These are phyloP conservation scores for Thuidium tamariscinum DNA, from an alignment of 225 moss, liverwort and hornwort genomes.

Conservation along the genomic window DNA sequence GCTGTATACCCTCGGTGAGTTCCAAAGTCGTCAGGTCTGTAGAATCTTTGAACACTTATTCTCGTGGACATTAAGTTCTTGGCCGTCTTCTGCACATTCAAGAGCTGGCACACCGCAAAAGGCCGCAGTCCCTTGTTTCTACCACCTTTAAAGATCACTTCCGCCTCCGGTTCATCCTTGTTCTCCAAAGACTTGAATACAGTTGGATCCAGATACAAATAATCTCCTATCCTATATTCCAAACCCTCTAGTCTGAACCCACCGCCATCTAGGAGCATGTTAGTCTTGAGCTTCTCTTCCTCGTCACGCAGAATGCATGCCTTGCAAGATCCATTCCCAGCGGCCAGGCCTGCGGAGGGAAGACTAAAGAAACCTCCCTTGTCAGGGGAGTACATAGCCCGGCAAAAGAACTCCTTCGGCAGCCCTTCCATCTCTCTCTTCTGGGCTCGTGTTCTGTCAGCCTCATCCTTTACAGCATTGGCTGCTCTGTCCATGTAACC, in stretches of 20 bases:
- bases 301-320: constrained; percentile 46
- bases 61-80: constrained; percentile 25
- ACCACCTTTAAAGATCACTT: constrained; percentile 63
- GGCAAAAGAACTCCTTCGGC: constrained; percentile 54
- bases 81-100: constrained; percentile 37
- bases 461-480: constrained; percentile 55
- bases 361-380: constrained; percentile 73
- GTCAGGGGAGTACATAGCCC: constrained; percentile 64
- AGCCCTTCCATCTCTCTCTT: constrained; percentile 52
- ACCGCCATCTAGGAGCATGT: constrained; percentile 31
- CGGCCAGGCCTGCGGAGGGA: constrained; percentile 30
- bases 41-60: constrained; percentile 72
- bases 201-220: constrained; percentile 64
- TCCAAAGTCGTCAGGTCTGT: constrained; percentile 88
- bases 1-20: constrained; percentile 71
- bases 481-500: constrained; percentile 47
- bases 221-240: constrained; percentile 62
- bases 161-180: constrained; percentile 8
- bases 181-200: constrained; percentile 30
- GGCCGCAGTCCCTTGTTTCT: constrained; percentile 86
- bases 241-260: constrained; percentile 70
- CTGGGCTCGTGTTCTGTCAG: constrained; percentile 44
- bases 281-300: constrained; percentile 30
- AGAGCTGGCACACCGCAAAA: constrained; percentile 78
- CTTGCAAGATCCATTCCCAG: constrained; percentile 56